Evolutionary conservation across 805 yeast species (phyloP).

Genomic region (Candida oleophila): DNA sequence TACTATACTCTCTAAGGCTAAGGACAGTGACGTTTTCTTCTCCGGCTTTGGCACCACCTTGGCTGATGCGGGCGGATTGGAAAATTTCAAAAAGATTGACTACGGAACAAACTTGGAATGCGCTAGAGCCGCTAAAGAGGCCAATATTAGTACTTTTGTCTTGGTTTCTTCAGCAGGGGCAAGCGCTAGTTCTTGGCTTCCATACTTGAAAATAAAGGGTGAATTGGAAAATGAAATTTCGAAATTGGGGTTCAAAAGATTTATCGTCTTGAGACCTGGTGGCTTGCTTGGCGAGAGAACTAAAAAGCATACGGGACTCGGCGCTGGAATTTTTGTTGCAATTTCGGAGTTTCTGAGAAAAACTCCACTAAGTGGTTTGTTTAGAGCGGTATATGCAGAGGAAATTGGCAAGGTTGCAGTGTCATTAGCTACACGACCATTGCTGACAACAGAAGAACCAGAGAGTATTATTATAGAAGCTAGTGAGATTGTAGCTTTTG

Average conservation of each 20-base stretch:
- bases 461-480: conserved; percentile 21
- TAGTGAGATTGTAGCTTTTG: conserved; percentile 19
- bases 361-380: background rate
- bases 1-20: conserved; percentile 27
- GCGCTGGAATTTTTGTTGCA: background rate
- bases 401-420: conserved; percentile 65
- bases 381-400: conserved; percentile 55
- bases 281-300: conserved; percentile 63
- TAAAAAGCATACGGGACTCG: conserved; percentile 7
- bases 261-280: conserved; percentile 81
- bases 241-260: conserved; percentile 61
- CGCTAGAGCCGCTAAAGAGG: conserved; percentile 71
- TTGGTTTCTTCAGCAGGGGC: conserved; percentile 72
- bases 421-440: conserved; percentile 29
- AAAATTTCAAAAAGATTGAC: conserved; percentile 69
- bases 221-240: conserved; percentile 67
- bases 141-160: conserved; percentile 67
- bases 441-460: conserved; percentile 13
- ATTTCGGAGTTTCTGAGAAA: background rate
- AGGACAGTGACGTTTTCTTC: conserved; percentile 45
- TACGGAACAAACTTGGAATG: conserved; percentile 66
- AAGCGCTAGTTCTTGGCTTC: conserved; percentile 48
- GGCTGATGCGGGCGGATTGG: conserved; percentile 68
- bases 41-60: conserved; percentile 77
- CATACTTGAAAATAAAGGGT: conserved; percentile 71